Conservation (phyloP, 768 basidiomycete genomes). For the Tylopilus plumbeoviolaceoides region DNA sequence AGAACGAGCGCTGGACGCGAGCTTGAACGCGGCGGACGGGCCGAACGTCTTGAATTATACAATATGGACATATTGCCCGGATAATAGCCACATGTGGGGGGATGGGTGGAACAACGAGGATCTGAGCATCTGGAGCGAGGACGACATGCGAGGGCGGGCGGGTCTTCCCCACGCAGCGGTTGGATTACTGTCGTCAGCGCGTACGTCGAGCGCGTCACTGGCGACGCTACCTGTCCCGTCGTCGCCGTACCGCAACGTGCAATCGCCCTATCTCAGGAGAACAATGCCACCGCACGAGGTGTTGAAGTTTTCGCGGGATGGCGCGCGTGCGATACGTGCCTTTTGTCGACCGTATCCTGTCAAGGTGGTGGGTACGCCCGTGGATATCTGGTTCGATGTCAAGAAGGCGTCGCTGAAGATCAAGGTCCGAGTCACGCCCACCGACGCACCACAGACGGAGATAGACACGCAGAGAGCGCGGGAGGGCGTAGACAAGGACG, state of each 20-base stretch:
- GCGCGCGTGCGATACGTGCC: constrained; percentile 79
- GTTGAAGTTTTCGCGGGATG: constrained; percentile 73
- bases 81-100: constrained; percentile 84
- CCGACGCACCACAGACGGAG: constrained; percentile 41
- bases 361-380: constrained; percentile 65
- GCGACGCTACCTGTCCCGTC: constrained; percentile 18
- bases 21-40: constrained; percentile 75
- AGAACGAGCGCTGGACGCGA: constrained; percentile 84
- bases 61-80: constrained; percentile 84
- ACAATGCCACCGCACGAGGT: constrained; percentile 6
- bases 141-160: constrained; percentile 47
- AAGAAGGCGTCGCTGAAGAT: constrained; percentile 65
- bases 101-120: constrained; percentile 98
- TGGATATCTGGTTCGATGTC: constrained; percentile 73
- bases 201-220: constrained; percentile 17
- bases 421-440: constrained; percentile 55
- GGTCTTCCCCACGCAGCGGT: background rate
- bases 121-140: constrained; percentile 79
- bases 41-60: constrained; percentile 73
- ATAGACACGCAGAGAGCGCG: background rate
- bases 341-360: constrained; percentile 83
- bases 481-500: constrained; percentile 2
- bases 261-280: background rate
- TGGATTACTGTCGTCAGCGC: constrained; percentile 9
- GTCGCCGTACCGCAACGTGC: constrained; percentile 6